phyloP scores from a whole-genome alignment of 768 basidiomycete species.

The Tricholoma saponaceum region DNA sequence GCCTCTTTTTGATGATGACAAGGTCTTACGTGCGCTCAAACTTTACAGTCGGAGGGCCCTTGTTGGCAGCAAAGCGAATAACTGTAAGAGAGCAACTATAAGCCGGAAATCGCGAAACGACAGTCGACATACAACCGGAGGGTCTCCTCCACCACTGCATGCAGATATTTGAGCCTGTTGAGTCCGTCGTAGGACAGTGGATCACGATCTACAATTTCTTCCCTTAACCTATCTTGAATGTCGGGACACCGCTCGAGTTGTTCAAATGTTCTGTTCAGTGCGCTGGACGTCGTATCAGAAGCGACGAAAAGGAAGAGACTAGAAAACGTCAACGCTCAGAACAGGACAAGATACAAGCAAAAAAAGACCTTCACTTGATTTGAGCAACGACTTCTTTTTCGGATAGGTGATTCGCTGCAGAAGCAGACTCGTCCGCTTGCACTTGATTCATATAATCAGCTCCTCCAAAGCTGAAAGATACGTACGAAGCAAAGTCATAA shows the following conservation, averaged over 20 bases:
- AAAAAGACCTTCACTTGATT: constrained; percentile 14
- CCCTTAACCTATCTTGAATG: constrained; percentile 18
- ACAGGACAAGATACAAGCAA: not conserved
- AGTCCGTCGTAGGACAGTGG: constrained; percentile 15
- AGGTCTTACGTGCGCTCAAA: constrained; percentile 9
- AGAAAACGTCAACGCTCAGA: not conserved
- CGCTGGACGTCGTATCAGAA: constrained; percentile 22
- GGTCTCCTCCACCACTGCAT: constrained; percentile 23
- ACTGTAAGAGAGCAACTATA: not conserved
- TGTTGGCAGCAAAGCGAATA: constrained; percentile 1
- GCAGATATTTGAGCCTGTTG: constrained; percentile 16
- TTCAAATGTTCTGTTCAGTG: constrained; percentile 20
- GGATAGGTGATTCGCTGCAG: constrained; percentile 14
- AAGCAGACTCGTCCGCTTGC: constrained; percentile 14
- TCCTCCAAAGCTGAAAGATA: not conserved
- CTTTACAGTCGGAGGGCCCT: constrained; percentile 12
- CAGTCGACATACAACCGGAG: constrained; percentile 16
- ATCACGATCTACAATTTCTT: constrained; percentile 15
- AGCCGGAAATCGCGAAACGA: not conserved
- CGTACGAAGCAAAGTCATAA: constrained; percentile 30
- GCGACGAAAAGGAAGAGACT: constrained; percentile 23
- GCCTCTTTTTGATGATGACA: not conserved
- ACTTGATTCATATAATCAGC: constrained; percentile 9
- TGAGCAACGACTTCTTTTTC: constrained; percentile 22
- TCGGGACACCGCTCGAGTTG: constrained; percentile 18